Conservation (phyloP, 306 rosid species). For the Quercus berberidifolia region DNA sequence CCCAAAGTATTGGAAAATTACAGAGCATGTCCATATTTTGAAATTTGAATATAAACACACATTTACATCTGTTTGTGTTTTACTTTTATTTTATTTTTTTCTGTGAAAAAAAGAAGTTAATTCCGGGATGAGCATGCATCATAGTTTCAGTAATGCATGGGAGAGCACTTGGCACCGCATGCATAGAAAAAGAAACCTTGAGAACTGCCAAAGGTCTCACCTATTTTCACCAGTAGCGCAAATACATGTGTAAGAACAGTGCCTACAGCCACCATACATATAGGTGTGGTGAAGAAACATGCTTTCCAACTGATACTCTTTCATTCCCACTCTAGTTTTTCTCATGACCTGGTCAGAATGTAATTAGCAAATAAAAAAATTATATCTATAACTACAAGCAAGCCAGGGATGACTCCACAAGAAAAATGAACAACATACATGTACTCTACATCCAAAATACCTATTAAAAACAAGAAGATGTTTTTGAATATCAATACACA, state of each 20-base stretch:
- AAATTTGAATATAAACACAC: not conserved
- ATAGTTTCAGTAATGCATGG: not conserved
- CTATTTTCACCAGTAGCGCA: slow-evolving; percentile 91
- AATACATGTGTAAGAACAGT: slow-evolving; percentile 94
- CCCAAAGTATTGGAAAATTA: not conserved
- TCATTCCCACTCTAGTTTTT: slow-evolving; percentile 70
- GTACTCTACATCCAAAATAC: not conserved
- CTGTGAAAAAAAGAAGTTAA: not conserved
- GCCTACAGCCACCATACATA: slow-evolving; percentile 97
- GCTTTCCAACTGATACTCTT: slow-evolving; percentile 93
- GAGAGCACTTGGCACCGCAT: slow-evolving; percentile 1
- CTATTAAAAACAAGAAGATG: not conserved
- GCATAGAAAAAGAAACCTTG: not conserved
- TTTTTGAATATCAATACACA: not conserved
- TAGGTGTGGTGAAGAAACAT: slow-evolving; percentile 91
- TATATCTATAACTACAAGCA: slow-evolving; percentile 11
- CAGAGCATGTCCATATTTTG: not conserved
- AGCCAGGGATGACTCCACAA: not conserved
- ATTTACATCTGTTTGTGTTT: not conserved
- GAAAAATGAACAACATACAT: not conserved
- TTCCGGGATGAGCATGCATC: not conserved
- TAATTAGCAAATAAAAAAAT: slow-evolving; percentile 1
- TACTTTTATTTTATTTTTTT: not conserved
- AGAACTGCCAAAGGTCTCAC: slow-evolving; percentile 26
- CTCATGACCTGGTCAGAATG: slow-evolving; percentile 70